Conservation (phyloP, 1,284 basidiomycete species). For the Sporisorium exsertum region DNA sequence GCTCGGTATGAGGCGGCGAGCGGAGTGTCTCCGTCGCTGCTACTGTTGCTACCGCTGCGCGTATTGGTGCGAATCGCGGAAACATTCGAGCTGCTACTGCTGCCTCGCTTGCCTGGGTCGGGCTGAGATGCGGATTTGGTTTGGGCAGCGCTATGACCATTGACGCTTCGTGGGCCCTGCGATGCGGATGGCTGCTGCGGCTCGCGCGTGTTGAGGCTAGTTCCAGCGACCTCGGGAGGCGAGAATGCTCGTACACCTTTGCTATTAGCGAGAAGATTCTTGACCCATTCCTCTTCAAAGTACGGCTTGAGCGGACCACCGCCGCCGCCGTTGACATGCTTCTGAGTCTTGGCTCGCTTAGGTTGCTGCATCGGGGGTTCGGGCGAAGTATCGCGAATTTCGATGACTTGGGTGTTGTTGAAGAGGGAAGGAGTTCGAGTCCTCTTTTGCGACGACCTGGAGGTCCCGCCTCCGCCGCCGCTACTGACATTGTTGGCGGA, state of each 20-base stretch:
- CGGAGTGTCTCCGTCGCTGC: constrained; percentile 21
- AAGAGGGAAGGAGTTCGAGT: neutral
- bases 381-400: constrained; percentile 8
- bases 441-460: constrained; percentile 13
- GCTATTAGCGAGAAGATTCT: neutral
- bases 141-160: neutral
- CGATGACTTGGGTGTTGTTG: constrained; percentile 5
- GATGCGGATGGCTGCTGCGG: neutral
- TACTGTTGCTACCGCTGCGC: neutral
- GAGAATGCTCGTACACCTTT: constrained; percentile 1
- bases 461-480: neutral
- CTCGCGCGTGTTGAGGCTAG: neutral
- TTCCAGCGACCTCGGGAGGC: neutral
- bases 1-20: neutral
- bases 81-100: neutral
- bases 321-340: neutral
- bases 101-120: neutral
- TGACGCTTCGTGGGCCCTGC: neutral
- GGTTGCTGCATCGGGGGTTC: neutral
- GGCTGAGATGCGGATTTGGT: neutral
- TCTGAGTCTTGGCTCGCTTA: constrained; percentile 5
- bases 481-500: neutral
- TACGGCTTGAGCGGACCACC: constrained; percentile 5
- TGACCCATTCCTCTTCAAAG: constrained; percentile 14
- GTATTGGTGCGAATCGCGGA: neutral